Conservation (phyloP, 164 flowering plant species). For the Vitis vinifera region DNA sequence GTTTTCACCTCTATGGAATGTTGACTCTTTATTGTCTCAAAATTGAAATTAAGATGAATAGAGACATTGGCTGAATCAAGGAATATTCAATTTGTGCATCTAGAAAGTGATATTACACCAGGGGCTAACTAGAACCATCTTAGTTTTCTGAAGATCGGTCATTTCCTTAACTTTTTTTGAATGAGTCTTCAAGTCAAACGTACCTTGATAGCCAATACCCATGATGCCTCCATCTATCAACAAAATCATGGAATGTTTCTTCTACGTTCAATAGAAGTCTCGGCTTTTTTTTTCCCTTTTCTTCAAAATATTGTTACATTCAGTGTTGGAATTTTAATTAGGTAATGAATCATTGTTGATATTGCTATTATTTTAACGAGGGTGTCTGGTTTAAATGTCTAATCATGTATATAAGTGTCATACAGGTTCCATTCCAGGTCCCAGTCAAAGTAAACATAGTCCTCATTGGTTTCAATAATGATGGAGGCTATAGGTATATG, state of each 20-base stretch:
- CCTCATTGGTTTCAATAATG: slow-evolving; percentile 13
- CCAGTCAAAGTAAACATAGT: slow-evolving; percentile 96
- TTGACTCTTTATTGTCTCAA: too few relatives aligned
- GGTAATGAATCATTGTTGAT: not conserved
- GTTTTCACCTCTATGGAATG: too few relatives aligned
- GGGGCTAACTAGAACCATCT: too few relatives aligned
- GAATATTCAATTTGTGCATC: too few relatives aligned
- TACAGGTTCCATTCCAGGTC: slow-evolving; percentile 97
- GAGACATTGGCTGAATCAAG: too few relatives aligned
- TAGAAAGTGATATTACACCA: too few relatives aligned
- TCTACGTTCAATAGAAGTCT: not conserved
- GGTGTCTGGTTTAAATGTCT: not conserved
- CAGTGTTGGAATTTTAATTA: not conserved
- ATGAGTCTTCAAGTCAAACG: too few relatives aligned
- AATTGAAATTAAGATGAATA: too few relatives aligned
- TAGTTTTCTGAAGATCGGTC: too few relatives aligned
- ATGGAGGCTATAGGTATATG: slow-evolving; percentile 81
- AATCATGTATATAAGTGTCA: slow-evolving; percentile 1
- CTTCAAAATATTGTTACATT: not conserved
- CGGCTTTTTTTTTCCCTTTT: not conserved
- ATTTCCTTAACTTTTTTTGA: too few relatives aligned
- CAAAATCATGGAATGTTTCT: not conserved
- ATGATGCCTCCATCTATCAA: not conserved
- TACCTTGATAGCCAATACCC: not conserved
- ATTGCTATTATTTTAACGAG: not conserved